phyloP scores from a whole-genome alignment of 306 rosid species.

The Notholithocarpus densiflorus region DNA sequence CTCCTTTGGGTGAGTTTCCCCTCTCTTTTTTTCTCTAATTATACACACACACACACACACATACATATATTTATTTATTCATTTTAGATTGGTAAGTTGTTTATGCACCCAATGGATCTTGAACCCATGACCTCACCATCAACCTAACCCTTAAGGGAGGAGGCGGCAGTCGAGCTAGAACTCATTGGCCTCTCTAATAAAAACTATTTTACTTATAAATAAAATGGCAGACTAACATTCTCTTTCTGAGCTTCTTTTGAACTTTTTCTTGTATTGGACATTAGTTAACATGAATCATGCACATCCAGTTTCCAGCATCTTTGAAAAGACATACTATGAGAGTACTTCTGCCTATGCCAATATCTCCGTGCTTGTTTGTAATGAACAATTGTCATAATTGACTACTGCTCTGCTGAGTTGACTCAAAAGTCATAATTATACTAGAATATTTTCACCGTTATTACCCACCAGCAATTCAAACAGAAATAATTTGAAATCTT shows the following conservation, averaged over 20 bases:
- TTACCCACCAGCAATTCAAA: neutral
- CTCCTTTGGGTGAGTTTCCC: conserved; percentile 70
- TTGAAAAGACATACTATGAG: neutral
- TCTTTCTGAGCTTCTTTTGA: neutral
- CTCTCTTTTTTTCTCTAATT: neutral
- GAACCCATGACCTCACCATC: neutral
- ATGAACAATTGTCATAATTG: neutral
- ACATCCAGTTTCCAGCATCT: neutral
- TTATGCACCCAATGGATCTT: neutral
- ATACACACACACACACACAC: neutral
- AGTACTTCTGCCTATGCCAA: neutral
- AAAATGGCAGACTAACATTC: neutral
- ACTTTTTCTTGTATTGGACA: neutral
- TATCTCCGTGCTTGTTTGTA: neutral
- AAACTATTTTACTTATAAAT: neutral
- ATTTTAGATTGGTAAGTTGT: too few species aligned
- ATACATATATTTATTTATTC: too few species aligned
- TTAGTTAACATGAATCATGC: neutral
- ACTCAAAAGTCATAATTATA: neutral
- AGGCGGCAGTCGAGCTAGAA: too few species aligned
- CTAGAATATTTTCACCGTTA: neutral
- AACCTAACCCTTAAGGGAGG: too few species aligned
- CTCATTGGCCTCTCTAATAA: neutral
- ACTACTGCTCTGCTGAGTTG: neutral
- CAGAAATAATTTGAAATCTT: neutral